Base-by-base conservation (phyloP, 2,329 filamentous ascomycete species). In the Lachnellula subtilissima region DNA sequence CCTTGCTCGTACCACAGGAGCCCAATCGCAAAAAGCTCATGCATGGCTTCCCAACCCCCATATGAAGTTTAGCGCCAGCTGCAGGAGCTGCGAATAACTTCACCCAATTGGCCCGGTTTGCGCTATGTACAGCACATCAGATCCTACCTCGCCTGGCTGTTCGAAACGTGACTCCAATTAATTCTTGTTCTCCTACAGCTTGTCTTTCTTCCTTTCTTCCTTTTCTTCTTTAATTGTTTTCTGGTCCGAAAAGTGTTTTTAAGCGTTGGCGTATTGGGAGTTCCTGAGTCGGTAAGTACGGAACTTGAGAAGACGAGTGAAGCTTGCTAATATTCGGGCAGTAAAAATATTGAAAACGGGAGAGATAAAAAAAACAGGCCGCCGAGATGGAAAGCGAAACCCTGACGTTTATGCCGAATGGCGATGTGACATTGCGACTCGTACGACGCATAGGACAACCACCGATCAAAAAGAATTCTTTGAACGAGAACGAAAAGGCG, bases 351-450 rank as follows among this genome's bases (percentile, higher is more conserved):
- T 14, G 15, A 19, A 48, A 36, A n/a, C 19, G 36, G 14, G 28
- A 37, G 53, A 43, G 14, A 28, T 4, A 47, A 50, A 50, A 37
- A 37, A 50, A 14, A 2, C 2, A 22, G 17, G 48, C 25, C 19
- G 17, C 9, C 42, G 52, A 39, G 28, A 65, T 64, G 63, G 63
- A 53, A 56, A 55, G 60, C 22, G 63, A 65, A 60, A 54, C 53
- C 23, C 37, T 64, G 54, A 54, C 53, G 47, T 65, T 65, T 52
- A 61, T 62, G 61, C 63, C 63, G 52, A 62, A 65, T 56, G 63
- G 63, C 57, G 63, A 65, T 59, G 55, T 64, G 6, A 65, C 60
- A 11, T 48, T 65, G 15, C 61, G 37, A 3, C 56, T 65, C 22
- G 61, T 55, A 36, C 61, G 61, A 50, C 50, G 60, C 43, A 36